Evolutionary conservation across 2,329 filamentous ascomycete genomes (phyloP), one percentile per base, ranked within the genome.

Genomic region (Sporothrix globosa): DNA sequence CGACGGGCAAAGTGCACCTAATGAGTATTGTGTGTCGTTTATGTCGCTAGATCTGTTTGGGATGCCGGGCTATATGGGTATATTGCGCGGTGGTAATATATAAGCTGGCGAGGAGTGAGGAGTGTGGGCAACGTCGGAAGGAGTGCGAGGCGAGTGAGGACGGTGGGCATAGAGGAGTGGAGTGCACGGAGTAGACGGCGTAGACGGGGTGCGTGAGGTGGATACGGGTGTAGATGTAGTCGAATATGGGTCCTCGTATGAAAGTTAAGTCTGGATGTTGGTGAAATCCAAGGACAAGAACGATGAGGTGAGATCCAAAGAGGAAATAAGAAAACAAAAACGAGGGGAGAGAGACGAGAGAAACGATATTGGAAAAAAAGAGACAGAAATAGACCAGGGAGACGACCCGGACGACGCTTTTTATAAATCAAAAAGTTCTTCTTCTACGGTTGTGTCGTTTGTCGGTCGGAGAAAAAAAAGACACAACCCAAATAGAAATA

Each of bases 21-120:
- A 10, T 17, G 41, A 3, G n/a, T 6, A 46, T 11, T n/a, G 27
- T 21, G 27, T 39, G 39, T 53, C 24, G 27, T 50, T 50, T 50
- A 52, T 66, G 14, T 50, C 44, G 17, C 27, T 34, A 6, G 34
- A 6, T 7, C 34, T 9, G 34, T 54, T 52, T 52, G 63, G 67
- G 44, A 58, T 69, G 5, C 56, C 58, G 58, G 58, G 54, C 58
- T 69, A 69, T 65, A 65, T 39, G 67, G 52, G 30, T 66, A 70
- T 70, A 70, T 70, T 61, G 52, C 41, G 50, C 53, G 34, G 30
- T 67, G 53, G 63, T 52, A 67, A 21, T 41, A 67, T 67, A 60
- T 27, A 24, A 30, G 6, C 19, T 27, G 14, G 27, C 19, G 34
- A 34, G 34, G 34, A 44, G 11, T 14, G 39, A 61, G 58, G 39